Evolutionary conservation across 345 rosid genomes (phyloP).

Genomic region (Syzygium grande): DNA sequence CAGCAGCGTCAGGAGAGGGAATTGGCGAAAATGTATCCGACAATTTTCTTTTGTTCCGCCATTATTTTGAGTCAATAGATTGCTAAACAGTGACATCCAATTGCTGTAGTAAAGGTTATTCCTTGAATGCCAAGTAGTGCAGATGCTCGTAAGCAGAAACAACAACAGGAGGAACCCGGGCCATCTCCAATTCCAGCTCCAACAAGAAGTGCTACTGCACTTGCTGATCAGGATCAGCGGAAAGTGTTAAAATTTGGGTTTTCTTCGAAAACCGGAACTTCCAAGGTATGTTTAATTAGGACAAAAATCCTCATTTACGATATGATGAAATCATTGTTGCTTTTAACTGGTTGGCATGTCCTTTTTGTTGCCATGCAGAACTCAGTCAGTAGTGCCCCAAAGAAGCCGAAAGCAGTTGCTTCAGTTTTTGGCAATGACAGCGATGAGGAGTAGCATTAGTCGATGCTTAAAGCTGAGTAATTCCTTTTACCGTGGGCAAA

Average conservation of each 20-base stretch:
- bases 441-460: constrained; percentile 50
- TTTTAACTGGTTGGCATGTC: not conserved
- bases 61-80: not conserved
- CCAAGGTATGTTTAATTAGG: constrained; percentile 44
- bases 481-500: not conserved
- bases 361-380: constrained; percentile 22
- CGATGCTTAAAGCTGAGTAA: not conserved
- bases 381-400: constrained; percentile 26
- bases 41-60: not conserved
- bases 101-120: not conserved
- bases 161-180: constrained; percentile 44
- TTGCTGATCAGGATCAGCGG: constrained; percentile 74
- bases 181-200: constrained; percentile 23
- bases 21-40: constrained; percentile 59
- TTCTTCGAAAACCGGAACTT: constrained; percentile 53
- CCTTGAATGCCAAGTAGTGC: constrained; percentile 36
- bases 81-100: not conserved
- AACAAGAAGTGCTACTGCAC: constrained; percentile 25
- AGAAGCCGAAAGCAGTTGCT: constrained; percentile 69
- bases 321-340: not conserved
- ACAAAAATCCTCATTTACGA: not conserved
- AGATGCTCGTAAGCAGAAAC: constrained; percentile 67
- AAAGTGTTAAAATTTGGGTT: constrained; percentile 83
- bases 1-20: constrained; percentile 86
- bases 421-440: constrained; percentile 74